Evolutionary conservation across 176 grass and related monocot genomes (phyloP), one percentile per base, ranked within the genome.

Genomic region (Calamus simplicifolius): DNA sequence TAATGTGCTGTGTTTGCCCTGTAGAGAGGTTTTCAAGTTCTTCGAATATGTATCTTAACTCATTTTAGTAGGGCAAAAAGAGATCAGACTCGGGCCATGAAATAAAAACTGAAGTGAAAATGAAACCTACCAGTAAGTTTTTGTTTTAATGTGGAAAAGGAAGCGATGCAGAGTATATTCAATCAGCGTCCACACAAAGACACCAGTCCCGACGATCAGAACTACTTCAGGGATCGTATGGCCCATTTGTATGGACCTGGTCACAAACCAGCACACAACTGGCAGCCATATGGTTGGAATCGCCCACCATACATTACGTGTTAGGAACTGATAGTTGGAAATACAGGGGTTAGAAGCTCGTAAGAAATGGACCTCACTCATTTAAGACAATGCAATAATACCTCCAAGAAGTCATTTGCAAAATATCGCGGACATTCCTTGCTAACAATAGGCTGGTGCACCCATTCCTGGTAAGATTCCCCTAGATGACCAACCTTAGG

Each of bases 101-200:
- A 43, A 12, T 43, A 12, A 43, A 43, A 43, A 43, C 8, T 43
- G 1, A 12, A 2, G 35, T 43, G 8, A 43, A 57, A 61, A 63
- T 31, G 19, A 6, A 28, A 66, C 48, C 59, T 76, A 90, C 87
- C 87, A 90, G 49, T 90, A 90, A 38, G 54, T 85, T 50, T 69
- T 82, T 50, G 87, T 97, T 16, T 91, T 66, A 3, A 91, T 82
- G 76, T 97, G 92, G 66, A 97, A 97, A n/a, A 97, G 72, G 69
- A 97, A 91, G 29, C 87, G 84, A 72, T 97, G 92, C 65, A 97
- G 69, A 27, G 74, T 69, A 67, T 97, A 97, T 57, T 97, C 92
- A 5, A 85, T 69, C 54, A 97, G 67, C 16, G 93, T 97, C 93
- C 93, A 97, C 15, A 97, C 58, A 59, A 97, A 82, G 51, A 97